Percentiles rank a stretch among this genome's conserved stretches.
phyloP scores from a whole-genome alignment of 1,284 basidiomycete species.

The Xanthoconium separans region DNA sequence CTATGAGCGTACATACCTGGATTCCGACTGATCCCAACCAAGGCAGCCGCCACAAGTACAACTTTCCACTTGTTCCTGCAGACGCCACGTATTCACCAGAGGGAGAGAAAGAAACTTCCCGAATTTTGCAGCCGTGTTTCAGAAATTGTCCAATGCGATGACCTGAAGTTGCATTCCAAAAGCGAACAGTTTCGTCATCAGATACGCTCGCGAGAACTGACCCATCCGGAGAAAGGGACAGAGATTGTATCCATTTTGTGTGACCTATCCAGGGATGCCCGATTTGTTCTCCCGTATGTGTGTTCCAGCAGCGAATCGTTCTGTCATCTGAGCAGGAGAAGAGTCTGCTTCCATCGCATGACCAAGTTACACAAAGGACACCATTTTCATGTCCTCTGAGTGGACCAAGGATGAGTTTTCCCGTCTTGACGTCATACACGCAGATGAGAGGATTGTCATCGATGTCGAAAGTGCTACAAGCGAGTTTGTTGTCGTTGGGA shows the following conservation, averaged over 20 bases:
- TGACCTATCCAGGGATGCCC: neutral
- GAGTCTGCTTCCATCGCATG: neutral
- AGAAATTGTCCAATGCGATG: neutral
- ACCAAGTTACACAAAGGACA: neutral
- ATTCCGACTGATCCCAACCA: neutral
- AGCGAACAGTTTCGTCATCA: neutral
- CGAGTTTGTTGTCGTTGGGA: no score
- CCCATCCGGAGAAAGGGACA: neutral
- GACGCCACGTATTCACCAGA: neutral
- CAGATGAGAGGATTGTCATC: accelerated
- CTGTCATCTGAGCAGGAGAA: neutral
- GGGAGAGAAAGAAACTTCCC: neutral
- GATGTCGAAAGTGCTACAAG: neutral
- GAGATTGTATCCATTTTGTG: neutral
- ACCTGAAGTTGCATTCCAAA: neutral
- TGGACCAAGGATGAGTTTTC: neutral
- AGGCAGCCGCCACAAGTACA: neutral
- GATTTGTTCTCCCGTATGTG: neutral
- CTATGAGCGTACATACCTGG: neutral
- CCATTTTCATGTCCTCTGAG: accelerated
- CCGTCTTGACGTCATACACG: neutral
- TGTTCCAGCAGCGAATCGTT: neutral
- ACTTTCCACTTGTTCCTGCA: neutral
- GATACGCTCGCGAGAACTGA: neutral
- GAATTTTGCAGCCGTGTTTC: accelerated